Conservation (phyloP, 2,329 filamentous ascomycete genomes). For the Diaporthe destruens region DNA sequence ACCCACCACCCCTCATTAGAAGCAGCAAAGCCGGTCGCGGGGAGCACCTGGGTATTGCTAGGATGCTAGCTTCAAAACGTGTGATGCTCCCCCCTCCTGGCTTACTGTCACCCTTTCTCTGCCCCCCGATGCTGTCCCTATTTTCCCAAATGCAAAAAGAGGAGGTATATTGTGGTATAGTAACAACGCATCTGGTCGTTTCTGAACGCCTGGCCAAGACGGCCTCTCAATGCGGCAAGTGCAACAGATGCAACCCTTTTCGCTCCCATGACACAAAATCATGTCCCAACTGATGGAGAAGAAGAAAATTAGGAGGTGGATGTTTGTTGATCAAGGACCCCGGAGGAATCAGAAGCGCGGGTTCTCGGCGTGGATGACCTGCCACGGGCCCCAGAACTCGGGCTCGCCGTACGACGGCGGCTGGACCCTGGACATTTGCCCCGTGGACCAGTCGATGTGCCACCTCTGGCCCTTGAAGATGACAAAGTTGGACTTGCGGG, state of each 20-base stretch:
- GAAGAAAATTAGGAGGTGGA: background rate
- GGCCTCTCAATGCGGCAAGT: constrained; percentile 29
- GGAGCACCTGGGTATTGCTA: constrained; percentile 3
- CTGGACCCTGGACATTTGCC: constrained; percentile 65
- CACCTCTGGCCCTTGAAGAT: constrained; percentile 69
- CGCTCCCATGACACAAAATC: constrained; percentile 25
- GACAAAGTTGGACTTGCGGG: constrained; percentile 69
- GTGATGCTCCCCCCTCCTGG: constrained; percentile 3
- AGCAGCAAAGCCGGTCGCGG: constrained; percentile 2
- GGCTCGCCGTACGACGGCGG: constrained; percentile 68
- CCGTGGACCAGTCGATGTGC: constrained; percentile 71
- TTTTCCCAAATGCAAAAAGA: constrained; percentile 33
- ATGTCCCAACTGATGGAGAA: constrained; percentile 11
- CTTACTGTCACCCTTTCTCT: background rate
- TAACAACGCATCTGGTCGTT: constrained; percentile 35
- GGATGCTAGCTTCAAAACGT: background rate
- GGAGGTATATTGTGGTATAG: constrained; percentile 39
- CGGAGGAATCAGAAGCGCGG: constrained; percentile 55
- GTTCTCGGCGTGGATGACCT: constrained; percentile 64
- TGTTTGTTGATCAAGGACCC: too few species aligned
- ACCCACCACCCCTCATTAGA: background rate
- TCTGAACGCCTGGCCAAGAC: constrained; percentile 36
- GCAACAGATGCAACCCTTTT: constrained; percentile 38
- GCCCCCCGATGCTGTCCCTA: constrained; percentile 32
- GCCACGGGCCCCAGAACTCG: constrained; percentile 63